Conservation (phyloP, 2,329 filamentous ascomycete species). For the Ramularia endophylla region DNA sequence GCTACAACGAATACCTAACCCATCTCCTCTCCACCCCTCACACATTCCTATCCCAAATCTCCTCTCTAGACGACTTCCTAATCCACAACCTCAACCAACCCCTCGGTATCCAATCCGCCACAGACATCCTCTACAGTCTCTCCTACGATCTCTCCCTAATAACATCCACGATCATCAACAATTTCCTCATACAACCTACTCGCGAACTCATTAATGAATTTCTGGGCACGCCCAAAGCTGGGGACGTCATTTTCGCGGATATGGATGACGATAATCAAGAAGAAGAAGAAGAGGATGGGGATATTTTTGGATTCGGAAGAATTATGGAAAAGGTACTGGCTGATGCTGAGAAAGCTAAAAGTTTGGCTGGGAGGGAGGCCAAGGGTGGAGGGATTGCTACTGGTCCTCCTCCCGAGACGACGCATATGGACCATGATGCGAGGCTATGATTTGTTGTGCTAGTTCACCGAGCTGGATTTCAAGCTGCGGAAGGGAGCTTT, state of each 20-base stretch:
- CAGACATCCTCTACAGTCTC: slow-evolving; percentile 2
- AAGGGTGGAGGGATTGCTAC: too few relatives aligned
- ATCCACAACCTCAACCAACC: slow-evolving; percentile 11
- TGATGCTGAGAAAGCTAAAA: not conserved
- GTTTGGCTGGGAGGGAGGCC: not conserved
- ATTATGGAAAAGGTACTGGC: not conserved
- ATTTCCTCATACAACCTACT: slow-evolving; percentile 8
- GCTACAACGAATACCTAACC: too few relatives aligned
- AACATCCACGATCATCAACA: too few relatives aligned
- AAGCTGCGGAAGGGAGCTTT: too few relatives aligned
- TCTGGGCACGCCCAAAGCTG: slow-evolving; percentile 11
- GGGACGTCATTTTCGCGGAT: slow-evolving; percentile 13
- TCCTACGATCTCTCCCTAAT: too few relatives aligned
- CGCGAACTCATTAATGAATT: slow-evolving; percentile 6
- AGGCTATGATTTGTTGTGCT: too few relatives aligned
- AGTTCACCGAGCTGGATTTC: too few relatives aligned
- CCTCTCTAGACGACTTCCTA: slow-evolving; percentile 9
- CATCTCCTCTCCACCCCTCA: too few relatives aligned
- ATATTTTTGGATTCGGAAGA: slow-evolving; percentile 1
- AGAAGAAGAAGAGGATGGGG: slow-evolving; percentile 3
- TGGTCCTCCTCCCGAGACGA: too few relatives aligned
- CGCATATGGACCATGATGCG: too few relatives aligned
- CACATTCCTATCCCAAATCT: slow-evolving; percentile 7
- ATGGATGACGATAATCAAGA: not conserved
- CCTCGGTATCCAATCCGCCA: slow-evolving; percentile 6